These are phyloP conservation scores for Sphagnum contortum DNA, from an alignment of 225 moss, liverwort and hornwort genomes.

Conservation along the genomic window DNA sequence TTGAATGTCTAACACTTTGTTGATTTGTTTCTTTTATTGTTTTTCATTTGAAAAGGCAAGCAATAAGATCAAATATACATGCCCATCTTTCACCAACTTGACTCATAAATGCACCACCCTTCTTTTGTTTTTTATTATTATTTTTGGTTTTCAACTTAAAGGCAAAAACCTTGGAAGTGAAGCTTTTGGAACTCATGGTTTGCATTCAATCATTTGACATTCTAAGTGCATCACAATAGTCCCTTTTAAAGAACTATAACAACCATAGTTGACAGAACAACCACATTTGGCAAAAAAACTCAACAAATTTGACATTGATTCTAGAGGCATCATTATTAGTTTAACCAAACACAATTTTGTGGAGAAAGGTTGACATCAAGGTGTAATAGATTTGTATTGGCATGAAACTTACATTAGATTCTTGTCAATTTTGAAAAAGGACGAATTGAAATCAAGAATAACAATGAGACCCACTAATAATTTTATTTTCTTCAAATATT, in stretches of 20 bases:
- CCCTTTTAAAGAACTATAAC: conserved; percentile 7
- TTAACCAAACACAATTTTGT: conserved; percentile 33
- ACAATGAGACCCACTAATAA: conserved; percentile 64
- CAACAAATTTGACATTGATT: conserved; percentile 47
- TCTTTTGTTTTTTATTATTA: no score
- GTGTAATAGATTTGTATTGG: conserved; percentile 74
- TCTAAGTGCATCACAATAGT: conserved; percentile 10
- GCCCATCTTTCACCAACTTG: no score
- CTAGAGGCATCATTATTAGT: conserved; percentile 31
- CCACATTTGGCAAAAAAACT: conserved; percentile 17
- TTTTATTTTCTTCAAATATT: conserved; percentile 68
- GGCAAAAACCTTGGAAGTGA: conserved; percentile 15
- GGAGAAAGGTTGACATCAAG: conserved; percentile 47
- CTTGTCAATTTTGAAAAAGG: conserved; percentile 60
- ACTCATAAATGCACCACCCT: no score
- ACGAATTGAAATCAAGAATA: conserved; percentile 58
- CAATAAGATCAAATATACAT: no score
- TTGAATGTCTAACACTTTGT: no score
- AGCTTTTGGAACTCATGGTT: conserved; percentile 39
- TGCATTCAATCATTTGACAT: conserved; percentile 19
- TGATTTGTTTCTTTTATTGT: no score
- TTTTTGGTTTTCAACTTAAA: no score
- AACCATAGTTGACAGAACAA: no score
- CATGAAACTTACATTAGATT: conserved; percentile 59
- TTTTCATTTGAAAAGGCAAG: no score